phyloP scores from a whole-genome alignment of 495 filamentous ascomycete species.

The Pyronema domesticum region DNA sequence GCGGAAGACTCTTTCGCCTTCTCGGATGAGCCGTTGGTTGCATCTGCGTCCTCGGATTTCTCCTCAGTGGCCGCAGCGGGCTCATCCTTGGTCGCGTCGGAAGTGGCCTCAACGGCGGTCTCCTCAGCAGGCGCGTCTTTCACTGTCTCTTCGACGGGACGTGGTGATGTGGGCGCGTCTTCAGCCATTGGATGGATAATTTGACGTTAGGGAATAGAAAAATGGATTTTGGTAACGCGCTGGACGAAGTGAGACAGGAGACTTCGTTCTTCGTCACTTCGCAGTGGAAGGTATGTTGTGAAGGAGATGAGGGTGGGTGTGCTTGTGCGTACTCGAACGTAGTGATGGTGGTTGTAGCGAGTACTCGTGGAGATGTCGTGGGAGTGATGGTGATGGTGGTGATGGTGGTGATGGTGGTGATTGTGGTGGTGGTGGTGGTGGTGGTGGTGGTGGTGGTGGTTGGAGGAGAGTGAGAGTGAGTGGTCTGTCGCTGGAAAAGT shows the following conservation, averaged over 20 bases:
- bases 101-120: slow-evolving; percentile 10
- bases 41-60: slow-evolving; percentile 9
- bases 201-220: slow-evolving; percentile 9
- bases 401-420: no score
- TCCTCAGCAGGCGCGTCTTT: slow-evolving; percentile 12
- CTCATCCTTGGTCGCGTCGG: slow-evolving; percentile 18
- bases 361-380: no score
- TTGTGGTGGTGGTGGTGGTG: no score
- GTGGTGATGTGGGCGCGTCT: slow-evolving; percentile 16
- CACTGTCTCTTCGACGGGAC: slow-evolving; percentile 12
- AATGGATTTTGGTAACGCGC: neutral
- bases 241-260: no score
- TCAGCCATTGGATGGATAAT: slow-evolving; percentile 17
- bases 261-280: neutral
- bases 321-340: no score
- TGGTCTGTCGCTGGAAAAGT: neutral
- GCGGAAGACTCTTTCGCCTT: neutral
- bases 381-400: no score
- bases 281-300: no score
- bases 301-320: no score
- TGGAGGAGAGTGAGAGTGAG: no score
- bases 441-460: no score
- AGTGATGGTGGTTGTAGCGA: no score
- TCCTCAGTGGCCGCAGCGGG: slow-evolving; percentile 7
- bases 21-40: slow-evolving; percentile 3